phyloP scores from a whole-genome alignment of 2,329 filamentous ascomycete species.

The Botrytis deweyae region DNA sequence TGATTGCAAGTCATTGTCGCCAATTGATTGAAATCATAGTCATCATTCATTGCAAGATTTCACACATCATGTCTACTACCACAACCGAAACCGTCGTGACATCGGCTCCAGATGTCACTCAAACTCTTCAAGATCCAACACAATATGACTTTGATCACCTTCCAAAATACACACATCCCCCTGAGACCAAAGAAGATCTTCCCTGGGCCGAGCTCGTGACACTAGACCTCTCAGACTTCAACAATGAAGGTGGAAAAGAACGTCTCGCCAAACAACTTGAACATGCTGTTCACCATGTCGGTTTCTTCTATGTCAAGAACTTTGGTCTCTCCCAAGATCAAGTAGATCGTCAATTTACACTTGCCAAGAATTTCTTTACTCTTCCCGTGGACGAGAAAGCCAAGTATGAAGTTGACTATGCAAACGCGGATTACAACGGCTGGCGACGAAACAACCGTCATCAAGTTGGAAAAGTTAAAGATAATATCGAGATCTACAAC shows the following conservation, averaged over 20 bases:
- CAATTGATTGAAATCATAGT: neutral
- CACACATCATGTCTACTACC: constrained; percentile 26
- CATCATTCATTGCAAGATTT: neutral
- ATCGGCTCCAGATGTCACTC: neutral
- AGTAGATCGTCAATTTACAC: constrained; percentile 60
- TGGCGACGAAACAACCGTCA: constrained; percentile 49
- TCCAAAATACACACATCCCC: constrained; percentile 46
- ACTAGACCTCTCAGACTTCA: constrained; percentile 51
- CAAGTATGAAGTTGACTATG: constrained; percentile 53
- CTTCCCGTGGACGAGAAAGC: constrained; percentile 58
- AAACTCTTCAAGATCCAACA: constrained; percentile 26
- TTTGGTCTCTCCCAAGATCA: constrained; percentile 60
- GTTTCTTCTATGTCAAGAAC: constrained; percentile 64
- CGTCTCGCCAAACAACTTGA: constrained; percentile 51
- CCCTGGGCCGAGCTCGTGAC: constrained; percentile 55
- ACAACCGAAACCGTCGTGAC: constrained; percentile 23
- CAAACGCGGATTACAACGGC: constrained; percentile 56
- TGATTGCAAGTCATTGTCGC: neutral
- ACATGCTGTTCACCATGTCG: constrained; percentile 50
- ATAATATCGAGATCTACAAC: constrained; percentile 61
- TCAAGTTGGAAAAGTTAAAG: constrained; percentile 34
- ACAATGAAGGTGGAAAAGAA: constrained; percentile 51
- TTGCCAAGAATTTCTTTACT: constrained; percentile 58
- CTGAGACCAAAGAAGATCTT: constrained; percentile 47
- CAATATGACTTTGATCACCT: constrained; percentile 37